Percentiles rank a stretch among this genome's conserved stretches.
Evolutionary conservation across 1,284 basidiomycete species (phyloP).

Genomic region (Sphagnurus paluster): DNA sequence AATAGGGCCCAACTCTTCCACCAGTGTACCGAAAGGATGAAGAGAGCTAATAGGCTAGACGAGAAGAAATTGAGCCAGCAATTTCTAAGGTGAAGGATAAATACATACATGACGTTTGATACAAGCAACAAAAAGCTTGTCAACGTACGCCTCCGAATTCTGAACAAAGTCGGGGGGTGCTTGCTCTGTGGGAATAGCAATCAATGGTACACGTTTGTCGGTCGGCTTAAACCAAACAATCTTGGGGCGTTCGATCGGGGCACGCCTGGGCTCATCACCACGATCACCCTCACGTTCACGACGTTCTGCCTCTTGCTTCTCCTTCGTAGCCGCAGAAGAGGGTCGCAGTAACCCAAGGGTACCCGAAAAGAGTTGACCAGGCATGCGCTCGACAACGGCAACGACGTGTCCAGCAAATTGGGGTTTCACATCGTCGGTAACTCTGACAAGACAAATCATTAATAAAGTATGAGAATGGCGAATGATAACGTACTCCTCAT

Average conservation of each 20-base stretch:
- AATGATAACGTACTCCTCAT: conserved; percentile 76
- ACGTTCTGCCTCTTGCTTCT: conserved; percentile 98
- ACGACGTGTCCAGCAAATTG: conserved; percentile 97
- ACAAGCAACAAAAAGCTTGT: conserved; percentile 95
- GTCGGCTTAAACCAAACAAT: conserved; percentile 99
- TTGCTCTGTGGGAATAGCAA: conserved; percentile 99
- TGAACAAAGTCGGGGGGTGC: conserved; percentile 96
- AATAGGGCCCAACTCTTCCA: conserved; percentile 98
- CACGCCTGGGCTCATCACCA: conserved; percentile 76
- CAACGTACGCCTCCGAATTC: conserved; percentile 87
- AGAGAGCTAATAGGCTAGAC: conserved; percentile 87
- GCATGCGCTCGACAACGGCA: conserved; percentile 97
- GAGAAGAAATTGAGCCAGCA: conserved; percentile 13
- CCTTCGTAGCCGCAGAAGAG: conserved; percentile 97
- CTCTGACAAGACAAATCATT: conserved; percentile 45
- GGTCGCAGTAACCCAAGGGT: conserved; percentile 95
- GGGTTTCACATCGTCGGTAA: conserved; percentile 96
- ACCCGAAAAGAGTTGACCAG: conserved; percentile 97
- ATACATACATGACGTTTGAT: conserved; percentile 90
- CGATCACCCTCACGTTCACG: conserved; percentile 94
- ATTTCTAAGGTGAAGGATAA: not conserved
- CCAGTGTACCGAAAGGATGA: conserved; percentile 98
- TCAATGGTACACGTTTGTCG: conserved; percentile 97
- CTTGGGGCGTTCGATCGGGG: conserved; percentile 88
- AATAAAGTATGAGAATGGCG: conserved; percentile 1